phyloP scores from a whole-genome alignment of 805 yeast species.

The Barnettozyma vustinii region DNA sequence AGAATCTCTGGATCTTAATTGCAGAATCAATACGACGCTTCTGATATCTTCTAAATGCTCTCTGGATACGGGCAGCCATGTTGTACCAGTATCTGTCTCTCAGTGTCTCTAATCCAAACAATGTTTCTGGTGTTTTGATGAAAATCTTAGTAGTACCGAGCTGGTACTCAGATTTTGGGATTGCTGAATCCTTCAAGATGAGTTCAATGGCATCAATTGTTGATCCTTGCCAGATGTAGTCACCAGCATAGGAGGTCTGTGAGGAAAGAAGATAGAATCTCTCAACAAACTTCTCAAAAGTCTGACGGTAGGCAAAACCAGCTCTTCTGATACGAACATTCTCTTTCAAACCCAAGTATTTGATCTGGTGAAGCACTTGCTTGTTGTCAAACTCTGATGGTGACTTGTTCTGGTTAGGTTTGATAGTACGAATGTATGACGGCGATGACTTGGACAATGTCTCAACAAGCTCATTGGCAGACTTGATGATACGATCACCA shows the following conservation, averaged over 20 bases:
- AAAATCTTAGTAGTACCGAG: slow-evolving; percentile 89
- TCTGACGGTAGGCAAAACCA: slow-evolving; percentile 96
- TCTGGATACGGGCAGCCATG: slow-evolving; percentile 95
- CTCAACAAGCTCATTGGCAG: slow-evolving; percentile 87
- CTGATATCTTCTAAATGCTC: slow-evolving; percentile 88
- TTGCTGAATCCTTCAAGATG: slow-evolving; percentile 53
- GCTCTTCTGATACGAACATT: slow-evolving; percentile 97
- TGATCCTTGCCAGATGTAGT: slow-evolving; percentile 60
- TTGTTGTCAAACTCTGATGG: slow-evolving; percentile 84
- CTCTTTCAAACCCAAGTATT: slow-evolving; percentile 92
- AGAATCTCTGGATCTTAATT: slow-evolving; percentile 68
- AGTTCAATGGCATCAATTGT: slow-evolving; percentile 47
- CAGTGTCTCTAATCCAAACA: slow-evolving; percentile 93
- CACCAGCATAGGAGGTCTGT: slow-evolving; percentile 89
- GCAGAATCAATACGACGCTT: slow-evolving; percentile 86
- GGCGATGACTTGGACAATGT: slow-evolving; percentile 91
- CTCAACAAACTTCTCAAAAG: slow-evolving; percentile 93
- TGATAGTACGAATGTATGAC: slow-evolving; percentile 93
- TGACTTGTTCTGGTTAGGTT: slow-evolving; percentile 90
- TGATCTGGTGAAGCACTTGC: slow-evolving; percentile 92
- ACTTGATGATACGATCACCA: slow-evolving; percentile 84
- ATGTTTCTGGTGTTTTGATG: slow-evolving; percentile 93
- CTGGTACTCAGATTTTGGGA: slow-evolving; percentile 80
- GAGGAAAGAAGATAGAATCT: slow-evolving; percentile 85
- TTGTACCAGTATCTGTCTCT: slow-evolving; percentile 96